A percentile compares a stretch with the other conserved stretches of the same genome.
Conservation (phyloP, 345 rosid genomes). For the Citrus hindsii region DNA sequence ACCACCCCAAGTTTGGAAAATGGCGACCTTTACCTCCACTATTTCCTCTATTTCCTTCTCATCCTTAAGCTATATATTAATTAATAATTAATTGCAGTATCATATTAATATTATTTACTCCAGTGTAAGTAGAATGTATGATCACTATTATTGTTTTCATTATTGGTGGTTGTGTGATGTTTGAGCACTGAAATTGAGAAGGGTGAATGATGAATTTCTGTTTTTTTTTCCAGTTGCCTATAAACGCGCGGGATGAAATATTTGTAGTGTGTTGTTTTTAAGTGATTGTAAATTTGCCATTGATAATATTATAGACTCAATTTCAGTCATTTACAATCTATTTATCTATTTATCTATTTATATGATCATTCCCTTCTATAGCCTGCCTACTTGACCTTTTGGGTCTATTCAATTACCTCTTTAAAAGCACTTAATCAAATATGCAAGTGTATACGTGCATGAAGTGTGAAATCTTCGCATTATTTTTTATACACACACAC, state of each 20-base stretch:
- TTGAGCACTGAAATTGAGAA: neutral
- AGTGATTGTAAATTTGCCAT: neutral
- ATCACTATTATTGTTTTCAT: neutral
- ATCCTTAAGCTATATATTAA: slow-evolving; percentile 10
- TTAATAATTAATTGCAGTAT: neutral
- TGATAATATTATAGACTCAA: neutral
- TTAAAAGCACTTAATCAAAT: neutral
- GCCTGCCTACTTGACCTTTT: neutral
- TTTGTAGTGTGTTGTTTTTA: neutral
- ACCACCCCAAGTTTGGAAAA: slow-evolving; percentile 49
- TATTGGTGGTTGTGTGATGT: neutral
- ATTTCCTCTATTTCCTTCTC: slow-evolving; percentile 9
- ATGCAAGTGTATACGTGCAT: no score
- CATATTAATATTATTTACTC: neutral
- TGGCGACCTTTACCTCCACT: slow-evolving; percentile 43
- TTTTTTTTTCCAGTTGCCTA: neutral
- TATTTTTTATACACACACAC: no score
- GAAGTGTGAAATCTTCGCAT: no score
- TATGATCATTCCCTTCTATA: no score
- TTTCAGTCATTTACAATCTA: no score
- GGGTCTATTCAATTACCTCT: neutral
- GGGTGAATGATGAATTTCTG: neutral
- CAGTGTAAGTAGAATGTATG: neutral
- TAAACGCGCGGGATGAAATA: neutral
- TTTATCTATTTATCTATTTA: no score